Percentiles rank a stretch among this genome's conserved stretches.
Conservation (phyloP, 371 early-diverging fungal genomes). For the Mortierella sp. region DNA sequence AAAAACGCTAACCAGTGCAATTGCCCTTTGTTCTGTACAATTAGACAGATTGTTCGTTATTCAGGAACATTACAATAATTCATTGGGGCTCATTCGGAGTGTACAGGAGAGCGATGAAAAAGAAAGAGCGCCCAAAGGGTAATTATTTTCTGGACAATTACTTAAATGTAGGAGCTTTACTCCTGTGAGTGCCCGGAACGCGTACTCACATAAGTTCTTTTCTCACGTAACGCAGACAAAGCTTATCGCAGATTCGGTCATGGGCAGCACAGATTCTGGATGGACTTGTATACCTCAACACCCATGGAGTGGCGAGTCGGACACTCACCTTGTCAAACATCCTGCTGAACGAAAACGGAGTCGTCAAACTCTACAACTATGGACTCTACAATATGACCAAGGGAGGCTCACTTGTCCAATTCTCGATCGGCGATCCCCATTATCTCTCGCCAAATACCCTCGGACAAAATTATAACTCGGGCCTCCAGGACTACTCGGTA, state of each 20-base stretch:
- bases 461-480: slow-evolving; percentile 16
- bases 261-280: slow-evolving; percentile 73
- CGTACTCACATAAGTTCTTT: neutral
- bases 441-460: slow-evolving; percentile 59
- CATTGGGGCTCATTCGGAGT: slow-evolving; percentile 33
- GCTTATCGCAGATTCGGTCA: slow-evolving; percentile 49
- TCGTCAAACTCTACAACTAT: slow-evolving; percentile 71
- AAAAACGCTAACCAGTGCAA: neutral
- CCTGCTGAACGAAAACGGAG: slow-evolving; percentile 61
- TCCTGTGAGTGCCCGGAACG: neutral
- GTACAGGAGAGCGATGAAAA: slow-evolving; percentile 27
- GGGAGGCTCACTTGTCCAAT: slow-evolving; percentile 70
- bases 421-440: slow-evolving; percentile 72
- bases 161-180: neutral
- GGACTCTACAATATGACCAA: slow-evolving; percentile 78
- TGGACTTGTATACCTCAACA: slow-evolving; percentile 66
- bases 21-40: neutral
- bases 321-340: slow-evolving; percentile 68
- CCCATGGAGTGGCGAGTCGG: slow-evolving; percentile 65
- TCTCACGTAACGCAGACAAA: slow-evolving; percentile 22
- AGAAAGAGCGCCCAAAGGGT: slow-evolving; percentile 34
- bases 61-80: slow-evolving; percentile 66
- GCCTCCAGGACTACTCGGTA: slow-evolving; percentile 41
- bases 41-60: slow-evolving; percentile 74
- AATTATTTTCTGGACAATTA: neutral